phyloP scores from a whole-genome alignment of 768 basidiomycete species.

The Kwoniella botswanensis region DNA sequence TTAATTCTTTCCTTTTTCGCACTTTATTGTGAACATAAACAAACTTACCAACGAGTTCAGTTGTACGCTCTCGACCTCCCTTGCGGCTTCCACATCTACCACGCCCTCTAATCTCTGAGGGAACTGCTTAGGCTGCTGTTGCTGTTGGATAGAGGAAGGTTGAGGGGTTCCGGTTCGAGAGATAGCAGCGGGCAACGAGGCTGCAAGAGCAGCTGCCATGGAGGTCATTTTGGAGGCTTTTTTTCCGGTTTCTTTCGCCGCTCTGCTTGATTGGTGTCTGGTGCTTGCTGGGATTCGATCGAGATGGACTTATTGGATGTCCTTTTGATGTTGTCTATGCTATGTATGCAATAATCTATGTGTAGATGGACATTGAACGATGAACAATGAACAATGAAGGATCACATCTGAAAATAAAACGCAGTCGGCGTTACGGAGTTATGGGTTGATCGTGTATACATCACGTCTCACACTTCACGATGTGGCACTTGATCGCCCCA shows the following conservation, averaged over 20 bases:
- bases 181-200: conserved; percentile 61
- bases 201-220: conserved; percentile 91
- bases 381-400: conserved; percentile 1
- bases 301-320: not conserved
- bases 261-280: not conserved
- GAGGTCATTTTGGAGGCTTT: conserved; percentile 63
- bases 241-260: not conserved
- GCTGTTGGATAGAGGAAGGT: conserved; percentile 59
- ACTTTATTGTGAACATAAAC: conserved; percentile 15
- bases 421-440: conserved; percentile 23
- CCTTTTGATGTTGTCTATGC: conserved; percentile 13
- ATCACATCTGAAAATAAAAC: not conserved
- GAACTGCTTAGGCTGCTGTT: conserved; percentile 70
- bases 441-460: not conserved
- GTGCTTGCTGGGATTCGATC: not conserved
- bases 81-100: conserved; percentile 90
- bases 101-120: conserved; percentile 91
- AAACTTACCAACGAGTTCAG: conserved; percentile 82
- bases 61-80: conserved; percentile 77
- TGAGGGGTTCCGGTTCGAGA: conserved; percentile 63
- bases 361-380: not conserved
- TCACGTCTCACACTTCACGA: no score
- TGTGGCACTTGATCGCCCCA: no score
- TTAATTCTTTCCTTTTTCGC: not conserved
- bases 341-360: not conserved